Conservation (phyloP, 1,139 yeast genomes). For the Geotrichum candidum region DNA sequence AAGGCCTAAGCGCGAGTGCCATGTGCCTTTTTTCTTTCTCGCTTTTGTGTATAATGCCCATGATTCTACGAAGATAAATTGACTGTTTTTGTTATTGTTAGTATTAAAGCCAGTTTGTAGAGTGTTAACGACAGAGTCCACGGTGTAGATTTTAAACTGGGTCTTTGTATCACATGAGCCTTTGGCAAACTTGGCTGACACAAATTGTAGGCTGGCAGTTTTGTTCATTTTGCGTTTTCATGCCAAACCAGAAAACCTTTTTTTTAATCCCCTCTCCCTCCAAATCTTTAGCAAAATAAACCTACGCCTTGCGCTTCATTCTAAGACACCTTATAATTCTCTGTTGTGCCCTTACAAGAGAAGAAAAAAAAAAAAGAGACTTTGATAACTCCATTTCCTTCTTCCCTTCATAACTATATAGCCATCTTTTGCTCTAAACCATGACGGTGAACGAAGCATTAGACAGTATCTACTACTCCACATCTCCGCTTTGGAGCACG, state of each 20-base stretch:
- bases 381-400: not conserved
- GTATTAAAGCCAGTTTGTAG: not conserved
- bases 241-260: not conserved
- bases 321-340: too few relatives aligned
- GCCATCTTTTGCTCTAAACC: not conserved
- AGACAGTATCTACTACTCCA: not conserved
- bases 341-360: too few relatives aligned
- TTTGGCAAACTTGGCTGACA: too few relatives aligned
- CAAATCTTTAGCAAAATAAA: not conserved
- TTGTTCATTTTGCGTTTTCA: too few relatives aligned
- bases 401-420: not conserved
- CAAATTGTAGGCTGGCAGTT: too few relatives aligned
- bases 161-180: too few relatives aligned
- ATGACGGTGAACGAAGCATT: not conserved
- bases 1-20: conserved; percentile 14
- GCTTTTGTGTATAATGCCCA: not conserved
- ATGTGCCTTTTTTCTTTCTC: not conserved
- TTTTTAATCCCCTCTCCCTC: not conserved
- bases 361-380: not conserved
- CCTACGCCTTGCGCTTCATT: not conserved
- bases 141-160: too few relatives aligned
- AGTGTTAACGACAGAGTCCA: not conserved
- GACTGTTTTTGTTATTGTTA: not conserved
- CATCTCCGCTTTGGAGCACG: conserved; percentile 12
- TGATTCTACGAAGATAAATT: not conserved